phyloP scores from a whole-genome alignment of 2,329 filamentous ascomycete species.

The Hawksworthiomyces lignivorus region DNA sequence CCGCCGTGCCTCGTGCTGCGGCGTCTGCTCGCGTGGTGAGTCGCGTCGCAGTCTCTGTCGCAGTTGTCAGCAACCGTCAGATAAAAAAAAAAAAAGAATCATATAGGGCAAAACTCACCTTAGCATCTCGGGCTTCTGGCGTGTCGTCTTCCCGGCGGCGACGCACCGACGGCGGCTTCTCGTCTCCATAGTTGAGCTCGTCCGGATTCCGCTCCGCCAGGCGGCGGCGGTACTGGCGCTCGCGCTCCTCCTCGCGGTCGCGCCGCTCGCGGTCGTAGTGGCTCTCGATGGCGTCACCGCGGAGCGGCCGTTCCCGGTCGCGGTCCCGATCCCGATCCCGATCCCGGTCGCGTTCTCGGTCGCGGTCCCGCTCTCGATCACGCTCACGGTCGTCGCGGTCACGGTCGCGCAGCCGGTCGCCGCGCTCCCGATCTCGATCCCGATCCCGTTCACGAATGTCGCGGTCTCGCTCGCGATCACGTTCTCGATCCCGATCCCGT shows the following conservation, averaged over 20 bases:
- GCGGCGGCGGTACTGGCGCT: constrained; percentile 78
- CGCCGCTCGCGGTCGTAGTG: constrained; percentile 81
- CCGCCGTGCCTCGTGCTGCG: constrained; percentile 47
- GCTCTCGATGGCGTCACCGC: constrained; percentile 49
- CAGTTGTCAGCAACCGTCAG: constrained; percentile 20
- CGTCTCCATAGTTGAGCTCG: constrained; percentile 85
- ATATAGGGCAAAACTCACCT: constrained; percentile 36
- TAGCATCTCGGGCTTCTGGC: constrained; percentile 56
- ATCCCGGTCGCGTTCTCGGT: constrained; percentile 14
- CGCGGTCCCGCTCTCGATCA: constrained; percentile 49
- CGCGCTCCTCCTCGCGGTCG: constrained; percentile 83
- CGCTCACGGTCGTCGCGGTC: constrained; percentile 43
- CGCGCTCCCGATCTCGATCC: constrained; percentile 40
- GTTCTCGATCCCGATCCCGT: constrained; percentile 33
- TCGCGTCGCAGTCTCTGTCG: constrained; percentile 51
- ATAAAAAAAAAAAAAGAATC: neutral
- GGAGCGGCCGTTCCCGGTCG: constrained; percentile 42
- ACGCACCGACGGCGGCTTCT: constrained; percentile 53
- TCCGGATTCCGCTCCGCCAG: constrained; percentile 61
- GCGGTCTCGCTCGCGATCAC: constrained; percentile 30
- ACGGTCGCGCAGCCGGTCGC: constrained; percentile 48
- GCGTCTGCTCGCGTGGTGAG: constrained; percentile 47
- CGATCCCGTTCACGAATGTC: constrained; percentile 24
- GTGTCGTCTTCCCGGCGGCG: constrained; percentile 73
- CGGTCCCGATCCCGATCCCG: constrained; percentile 30